phyloP scores from a whole-genome alignment of 768 basidiomycete genomes.

The Xerocomus potaroensis region DNA sequence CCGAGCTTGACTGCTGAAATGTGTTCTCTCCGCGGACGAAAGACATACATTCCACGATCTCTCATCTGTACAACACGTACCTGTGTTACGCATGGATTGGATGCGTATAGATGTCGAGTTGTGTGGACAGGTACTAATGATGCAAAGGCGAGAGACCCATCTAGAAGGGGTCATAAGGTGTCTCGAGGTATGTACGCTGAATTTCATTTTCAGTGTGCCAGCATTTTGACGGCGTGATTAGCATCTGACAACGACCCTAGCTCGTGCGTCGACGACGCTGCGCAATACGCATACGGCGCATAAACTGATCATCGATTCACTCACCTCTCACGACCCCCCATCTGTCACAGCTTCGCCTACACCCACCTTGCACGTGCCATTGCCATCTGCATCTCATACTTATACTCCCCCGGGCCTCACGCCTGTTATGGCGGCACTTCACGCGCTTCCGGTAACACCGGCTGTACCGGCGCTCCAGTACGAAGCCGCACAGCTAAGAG shows the following conservation, averaged over 20 bases:
- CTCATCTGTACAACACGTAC: slow-evolving; percentile 42
- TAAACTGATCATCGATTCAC: slow-evolving; percentile 40
- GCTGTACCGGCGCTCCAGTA: slow-evolving; percentile 51
- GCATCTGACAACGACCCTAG: slow-evolving; percentile 51
- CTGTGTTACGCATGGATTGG: slow-evolving; percentile 51
- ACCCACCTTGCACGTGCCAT: slow-evolving; percentile 1
- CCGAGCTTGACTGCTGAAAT: slow-evolving; percentile 1
- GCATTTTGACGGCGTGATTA: slow-evolving; percentile 19
- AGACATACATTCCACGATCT: slow-evolving; percentile 68
- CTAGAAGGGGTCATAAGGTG: slow-evolving; percentile 59
- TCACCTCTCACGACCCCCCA: slow-evolving; percentile 31
- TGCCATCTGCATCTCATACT: slow-evolving; percentile 1
- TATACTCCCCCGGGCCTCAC: slow-evolving; percentile 8
- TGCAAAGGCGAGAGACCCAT: slow-evolving; percentile 65
- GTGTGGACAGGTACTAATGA: slow-evolving; percentile 67
- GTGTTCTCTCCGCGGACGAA: slow-evolving; percentile 23
- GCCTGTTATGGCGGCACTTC: slow-evolving; percentile 32
- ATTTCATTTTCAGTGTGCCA: slow-evolving; percentile 8
- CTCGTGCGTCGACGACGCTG: slow-evolving; percentile 50
- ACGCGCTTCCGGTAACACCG: slow-evolving; percentile 27
- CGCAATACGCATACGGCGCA: slow-evolving; percentile 58
- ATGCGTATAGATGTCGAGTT: slow-evolving; percentile 80
- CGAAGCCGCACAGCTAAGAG: slow-evolving; percentile 64
- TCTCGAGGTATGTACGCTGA: slow-evolving; percentile 41
- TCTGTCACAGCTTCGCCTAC: background rate